phyloP scores from a whole-genome alignment of 140 eudicot species.

The Erigeron philadelphicus region DNA sequence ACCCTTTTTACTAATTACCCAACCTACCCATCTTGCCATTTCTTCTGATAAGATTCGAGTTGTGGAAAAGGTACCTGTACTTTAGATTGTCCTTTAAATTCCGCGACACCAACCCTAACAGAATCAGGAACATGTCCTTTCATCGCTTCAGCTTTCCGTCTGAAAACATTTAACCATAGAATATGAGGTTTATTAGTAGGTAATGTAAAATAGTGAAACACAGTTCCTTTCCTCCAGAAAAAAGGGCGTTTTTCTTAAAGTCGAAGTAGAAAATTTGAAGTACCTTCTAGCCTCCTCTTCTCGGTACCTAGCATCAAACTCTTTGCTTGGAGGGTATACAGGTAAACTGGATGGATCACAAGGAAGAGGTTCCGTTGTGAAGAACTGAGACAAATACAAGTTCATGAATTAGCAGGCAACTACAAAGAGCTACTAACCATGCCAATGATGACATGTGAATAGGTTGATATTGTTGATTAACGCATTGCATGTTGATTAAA shows the following conservation, averaged over 20 bases:
- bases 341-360: conserved; percentile 85
- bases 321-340: conserved; percentile 83
- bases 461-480: too few relatives aligned
- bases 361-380: conserved; percentile 64
- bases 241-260: conserved; percentile 2
- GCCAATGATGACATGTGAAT: background rate
- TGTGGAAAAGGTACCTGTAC: conserved; percentile 37
- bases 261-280: background rate
- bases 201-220: background rate
- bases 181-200: background rate
- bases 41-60: background rate
- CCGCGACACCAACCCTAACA: conserved; percentile 38
- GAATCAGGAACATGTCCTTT: conserved; percentile 61
- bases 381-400: conserved; percentile 45
- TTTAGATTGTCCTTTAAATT: conserved; percentile 38
- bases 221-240: background rate
- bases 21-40: conserved; percentile 1
- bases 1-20: background rate
- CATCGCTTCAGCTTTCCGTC: conserved; percentile 59
- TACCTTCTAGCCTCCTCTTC: conserved; percentile 85
- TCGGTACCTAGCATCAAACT: conserved; percentile 63
- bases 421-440: background rate
- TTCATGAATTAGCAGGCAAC: conserved; percentile 6
- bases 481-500: too few relatives aligned
- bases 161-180: conserved; percentile 24